Percentiles rank a stretch among this genome's conserved stretches.
These are phyloP conservation scores for Calonectria naviculata DNA, from an alignment of 2,329 filamentous ascomycete genomes.

Conservation along the genomic window DNA sequence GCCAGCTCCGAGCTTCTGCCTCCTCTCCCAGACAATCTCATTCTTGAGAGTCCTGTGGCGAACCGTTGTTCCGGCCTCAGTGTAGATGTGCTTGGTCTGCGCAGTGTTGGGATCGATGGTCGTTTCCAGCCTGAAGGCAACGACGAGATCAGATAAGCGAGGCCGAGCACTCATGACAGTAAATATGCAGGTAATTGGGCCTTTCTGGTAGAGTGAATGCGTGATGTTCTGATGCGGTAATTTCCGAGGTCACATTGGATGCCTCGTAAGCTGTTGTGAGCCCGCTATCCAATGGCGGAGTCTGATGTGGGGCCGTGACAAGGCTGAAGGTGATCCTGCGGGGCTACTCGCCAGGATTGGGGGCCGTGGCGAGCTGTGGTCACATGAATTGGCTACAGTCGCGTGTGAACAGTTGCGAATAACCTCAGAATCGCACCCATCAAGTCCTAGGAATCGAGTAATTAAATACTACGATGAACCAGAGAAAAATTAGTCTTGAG, in stretches of 20 bases:
- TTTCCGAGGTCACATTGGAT: background rate
- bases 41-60: background rate
- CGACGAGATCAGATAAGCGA: background rate
- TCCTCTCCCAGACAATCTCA: background rate
- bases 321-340: no score
- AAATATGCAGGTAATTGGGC: background rate
- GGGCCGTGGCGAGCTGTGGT: no score
- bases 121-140: background rate
- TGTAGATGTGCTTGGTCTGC: background rate
- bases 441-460: no score
- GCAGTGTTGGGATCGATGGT: background rate
- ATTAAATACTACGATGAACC: no score
- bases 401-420: no score
- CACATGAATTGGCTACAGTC: no score
- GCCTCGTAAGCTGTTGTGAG: background rate
- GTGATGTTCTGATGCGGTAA: background rate
- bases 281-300: background rate
- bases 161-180: background rate
- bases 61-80: background rate
- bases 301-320: background rate
- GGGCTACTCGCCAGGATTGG: no score
- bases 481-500: no score
- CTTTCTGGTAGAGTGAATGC: background rate
- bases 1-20: background rate
- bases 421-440: no score